phyloP scores from a whole-genome alignment of 2,329 filamentous ascomycete species.

The Sclerotinia sclerotiorum region DNA sequence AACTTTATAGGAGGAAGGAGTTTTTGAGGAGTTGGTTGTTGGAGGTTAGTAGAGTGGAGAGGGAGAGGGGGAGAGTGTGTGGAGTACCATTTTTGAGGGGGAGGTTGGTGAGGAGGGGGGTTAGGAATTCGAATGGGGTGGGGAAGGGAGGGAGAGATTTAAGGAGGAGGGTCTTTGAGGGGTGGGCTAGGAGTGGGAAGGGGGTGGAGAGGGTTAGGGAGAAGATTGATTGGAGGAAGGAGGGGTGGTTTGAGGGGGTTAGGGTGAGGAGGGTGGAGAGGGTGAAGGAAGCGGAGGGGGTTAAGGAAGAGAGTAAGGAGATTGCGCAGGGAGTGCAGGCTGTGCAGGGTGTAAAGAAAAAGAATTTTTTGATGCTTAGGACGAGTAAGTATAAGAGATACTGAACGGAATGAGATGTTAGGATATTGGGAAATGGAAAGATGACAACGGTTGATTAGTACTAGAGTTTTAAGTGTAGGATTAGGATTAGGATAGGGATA shows the following conservation, averaged over 20 bases:
- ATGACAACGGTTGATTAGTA: too few relatives aligned
- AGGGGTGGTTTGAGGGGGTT: slow-evolving; percentile 11
- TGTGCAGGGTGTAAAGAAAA: background rate
- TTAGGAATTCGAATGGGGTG: background rate
- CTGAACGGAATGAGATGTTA: background rate
- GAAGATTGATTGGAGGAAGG: slow-evolving; percentile 12
- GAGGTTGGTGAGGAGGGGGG: background rate
- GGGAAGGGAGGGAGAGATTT: background rate
- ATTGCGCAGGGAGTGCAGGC: too few relatives aligned
- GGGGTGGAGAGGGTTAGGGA: background rate
- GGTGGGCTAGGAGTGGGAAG: background rate
- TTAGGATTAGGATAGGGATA: too few relatives aligned
- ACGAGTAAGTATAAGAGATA: slow-evolving; percentile 5
- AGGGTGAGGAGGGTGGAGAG: background rate
- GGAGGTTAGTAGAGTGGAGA: background rate
- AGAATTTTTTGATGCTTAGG: slow-evolving; percentile 2
- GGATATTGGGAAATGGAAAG: too few relatives aligned
- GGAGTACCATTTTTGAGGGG: background rate
- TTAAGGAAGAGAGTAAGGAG: background rate
- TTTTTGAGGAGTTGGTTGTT: slow-evolving; percentile 1
- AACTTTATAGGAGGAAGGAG: slow-evolving; percentile 1
- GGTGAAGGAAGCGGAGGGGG: too few relatives aligned
- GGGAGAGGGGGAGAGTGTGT: background rate
- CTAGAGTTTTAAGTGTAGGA: too few relatives aligned
- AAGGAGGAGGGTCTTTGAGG: slow-evolving; percentile 10